These are phyloP conservation scores for Cladophialophora bantiana DNA, from an alignment of 2,329 filamentous ascomycete genomes.

Conservation along the genomic window DNA sequence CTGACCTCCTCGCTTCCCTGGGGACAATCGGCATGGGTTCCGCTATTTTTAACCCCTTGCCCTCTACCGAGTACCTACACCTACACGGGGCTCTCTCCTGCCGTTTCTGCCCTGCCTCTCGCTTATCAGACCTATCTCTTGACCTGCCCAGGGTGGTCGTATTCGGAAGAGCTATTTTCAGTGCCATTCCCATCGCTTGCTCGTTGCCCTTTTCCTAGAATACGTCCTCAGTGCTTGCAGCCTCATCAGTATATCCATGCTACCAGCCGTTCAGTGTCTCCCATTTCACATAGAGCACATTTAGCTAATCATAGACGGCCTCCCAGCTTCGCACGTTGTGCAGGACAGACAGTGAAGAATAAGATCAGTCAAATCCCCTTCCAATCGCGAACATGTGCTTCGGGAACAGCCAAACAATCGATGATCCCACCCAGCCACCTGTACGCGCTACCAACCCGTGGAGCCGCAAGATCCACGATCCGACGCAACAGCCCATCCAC, in stretches of 20 bases:
- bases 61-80: not conserved
- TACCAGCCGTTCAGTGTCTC: not conserved
- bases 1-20: not conserved
- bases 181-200: slow-evolving; percentile 4
- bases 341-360: not conserved
- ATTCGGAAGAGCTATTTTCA: slow-evolving; percentile 22
- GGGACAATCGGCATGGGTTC: not conserved
- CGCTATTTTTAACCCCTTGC: slow-evolving; percentile 1
- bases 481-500: slow-evolving; percentile 33
- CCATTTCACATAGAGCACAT: not conserved
- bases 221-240: not conserved
- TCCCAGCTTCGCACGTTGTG: not conserved
- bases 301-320: not conserved
- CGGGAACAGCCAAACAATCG: slow-evolving; percentile 8
- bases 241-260: not conserved
- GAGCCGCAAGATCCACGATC: slow-evolving; percentile 18
- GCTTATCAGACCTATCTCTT: not conserved
- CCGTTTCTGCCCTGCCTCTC: not conserved
- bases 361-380: not conserved
- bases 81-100: not conserved
- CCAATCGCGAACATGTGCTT: slow-evolving; percentile 30
- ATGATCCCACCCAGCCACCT: slow-evolving; percentile 34
- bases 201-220: not conserved
- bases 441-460: slow-evolving; percentile 15
- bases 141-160: not conserved